These are phyloP conservation scores for Filosporella fistucella DNA, from an alignment of 495 filamentous ascomycete genomes.

Conservation along the genomic window DNA sequence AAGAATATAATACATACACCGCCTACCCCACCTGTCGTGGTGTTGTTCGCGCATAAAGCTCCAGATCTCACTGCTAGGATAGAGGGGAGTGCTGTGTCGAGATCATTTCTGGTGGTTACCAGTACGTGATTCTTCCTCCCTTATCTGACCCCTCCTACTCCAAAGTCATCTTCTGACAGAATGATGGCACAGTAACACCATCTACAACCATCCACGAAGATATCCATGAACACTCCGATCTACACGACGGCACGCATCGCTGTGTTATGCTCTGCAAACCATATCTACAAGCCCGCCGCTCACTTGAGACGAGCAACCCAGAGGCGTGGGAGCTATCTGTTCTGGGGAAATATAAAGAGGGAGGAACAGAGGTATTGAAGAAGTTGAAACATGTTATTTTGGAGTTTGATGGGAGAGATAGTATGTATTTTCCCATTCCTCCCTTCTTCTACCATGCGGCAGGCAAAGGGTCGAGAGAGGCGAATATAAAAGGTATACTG, in stretches of 20 bases:
- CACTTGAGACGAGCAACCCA: constrained; percentile 3
- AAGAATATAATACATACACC: not conserved
- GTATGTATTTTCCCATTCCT: too few species aligned
- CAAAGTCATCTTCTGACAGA: not conserved
- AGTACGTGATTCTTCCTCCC: constrained; percentile 1
- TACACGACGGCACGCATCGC: not conserved
- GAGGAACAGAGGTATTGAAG: not conserved
- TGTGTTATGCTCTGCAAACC: constrained; percentile 4
- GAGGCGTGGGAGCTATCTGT: not conserved
- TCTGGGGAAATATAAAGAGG: not conserved
- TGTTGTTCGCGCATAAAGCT: constrained; percentile 10
- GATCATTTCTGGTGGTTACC: constrained; percentile 5
- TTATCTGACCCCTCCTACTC: too few species aligned
- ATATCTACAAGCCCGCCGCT: constrained; percentile 3
- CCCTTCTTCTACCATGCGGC: too few species aligned
- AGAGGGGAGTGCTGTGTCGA: not conserved
- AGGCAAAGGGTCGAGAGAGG: too few species aligned
- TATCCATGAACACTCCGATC: not conserved
- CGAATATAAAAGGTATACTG: too few species aligned
- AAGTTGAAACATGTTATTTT: constrained; percentile 11
- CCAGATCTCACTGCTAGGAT: not conserved
- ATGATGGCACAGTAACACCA: constrained; percentile 2
- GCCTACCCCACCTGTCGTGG: not conserved
- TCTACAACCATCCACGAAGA: constrained; percentile 1
- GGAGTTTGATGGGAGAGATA: constrained; percentile 1